Conservation (phyloP, 331 rosid genomes). For the Saraca asoca region DNA sequence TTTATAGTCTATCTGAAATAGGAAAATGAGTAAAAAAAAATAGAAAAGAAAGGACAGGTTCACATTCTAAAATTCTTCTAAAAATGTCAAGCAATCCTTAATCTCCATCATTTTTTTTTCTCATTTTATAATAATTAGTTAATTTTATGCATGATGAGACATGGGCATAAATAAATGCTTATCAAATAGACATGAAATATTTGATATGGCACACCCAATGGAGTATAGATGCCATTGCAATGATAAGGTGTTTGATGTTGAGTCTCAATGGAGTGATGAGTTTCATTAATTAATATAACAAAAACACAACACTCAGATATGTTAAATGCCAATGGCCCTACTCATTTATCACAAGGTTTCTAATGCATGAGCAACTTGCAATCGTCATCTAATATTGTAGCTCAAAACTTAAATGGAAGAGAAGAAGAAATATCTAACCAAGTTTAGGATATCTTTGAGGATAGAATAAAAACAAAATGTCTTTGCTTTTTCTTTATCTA, state of each 20-base stretch:
- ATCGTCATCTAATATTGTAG: not conserved
- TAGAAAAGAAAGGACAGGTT: too few relatives aligned
- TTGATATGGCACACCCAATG: conserved; percentile 17
- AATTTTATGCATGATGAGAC: conserved; percentile 11
- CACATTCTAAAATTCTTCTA: too few relatives aligned
- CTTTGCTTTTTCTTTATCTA: too few relatives aligned
- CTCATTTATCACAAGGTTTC: conserved; percentile 20
- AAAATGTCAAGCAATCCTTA: too few relatives aligned
- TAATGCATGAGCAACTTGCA: not conserved
- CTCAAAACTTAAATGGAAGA: not conserved
- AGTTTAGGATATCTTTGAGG: not conserved
- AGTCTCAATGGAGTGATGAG: conserved; percentile 1
- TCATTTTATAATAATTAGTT: not conserved
- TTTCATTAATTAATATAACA: not conserved
- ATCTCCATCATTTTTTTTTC: too few relatives aligned
- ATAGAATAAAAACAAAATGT: too few relatives aligned
- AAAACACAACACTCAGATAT: not conserved
- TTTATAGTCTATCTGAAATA: too few relatives aligned
- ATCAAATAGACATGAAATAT: conserved; percentile 23
- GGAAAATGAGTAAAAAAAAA: too few relatives aligned
- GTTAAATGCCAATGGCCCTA: conserved; percentile 14
- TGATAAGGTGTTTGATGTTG: conserved; percentile 34
- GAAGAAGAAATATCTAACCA: not conserved
- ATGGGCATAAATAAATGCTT: not conserved
- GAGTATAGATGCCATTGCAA: conserved; percentile 21